Percentiles rank a stretch among this genome's conserved stretches.
Evolutionary conservation across 2,329 filamentous ascomycete genomes (phyloP).

Genomic region (Calonectria hawksworthii): DNA sequence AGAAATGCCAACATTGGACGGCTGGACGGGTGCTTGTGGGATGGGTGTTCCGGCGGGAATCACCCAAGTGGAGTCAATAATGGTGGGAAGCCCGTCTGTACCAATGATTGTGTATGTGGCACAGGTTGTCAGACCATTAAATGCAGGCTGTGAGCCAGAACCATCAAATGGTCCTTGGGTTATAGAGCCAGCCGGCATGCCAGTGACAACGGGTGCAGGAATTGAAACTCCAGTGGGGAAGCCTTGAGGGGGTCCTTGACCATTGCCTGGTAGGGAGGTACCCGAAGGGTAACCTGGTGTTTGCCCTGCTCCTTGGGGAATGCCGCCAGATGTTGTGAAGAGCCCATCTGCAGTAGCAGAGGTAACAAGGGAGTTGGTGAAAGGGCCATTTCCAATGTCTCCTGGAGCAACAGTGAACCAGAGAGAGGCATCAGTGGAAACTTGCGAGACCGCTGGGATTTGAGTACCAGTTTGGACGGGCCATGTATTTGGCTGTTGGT

Average conservation of each 20-base stretch:
- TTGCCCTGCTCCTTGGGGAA: conserved; percentile 26
- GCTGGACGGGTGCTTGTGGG: conserved; percentile 30
- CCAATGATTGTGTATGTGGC: conserved; percentile 50
- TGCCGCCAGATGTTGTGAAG: conserved; percentile 12
- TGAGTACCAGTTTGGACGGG: conserved; percentile 36
- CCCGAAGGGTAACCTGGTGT: conserved; percentile 27
- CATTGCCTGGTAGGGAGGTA: neutral
- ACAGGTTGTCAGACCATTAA: conserved; percentile 38
- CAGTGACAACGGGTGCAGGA: conserved; percentile 31
- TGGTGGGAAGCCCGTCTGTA: conserved; percentile 50
- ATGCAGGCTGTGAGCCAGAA: conserved; percentile 21
- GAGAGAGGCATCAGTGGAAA: conserved; percentile 29
- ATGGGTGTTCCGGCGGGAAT: conserved; percentile 36
- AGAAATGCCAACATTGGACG: conserved; percentile 26
- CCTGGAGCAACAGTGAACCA: conserved; percentile 32
- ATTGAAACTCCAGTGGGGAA: conserved; percentile 30
- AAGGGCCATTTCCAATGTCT: conserved; percentile 20
- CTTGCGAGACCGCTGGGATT: conserved; percentile 30
- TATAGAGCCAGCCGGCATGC: conserved; percentile 10
- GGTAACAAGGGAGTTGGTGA: conserved; percentile 37
- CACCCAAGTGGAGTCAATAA: conserved; percentile 53
- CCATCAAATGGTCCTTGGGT: conserved; percentile 27
- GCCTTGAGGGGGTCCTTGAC: conserved; percentile 32
- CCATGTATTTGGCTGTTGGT: conserved; percentile 36
- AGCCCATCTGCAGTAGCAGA: conserved; percentile 36